Conservation (phyloP, 2,329 filamentous ascomycete genomes). For the Fulvia fulva region DNA sequence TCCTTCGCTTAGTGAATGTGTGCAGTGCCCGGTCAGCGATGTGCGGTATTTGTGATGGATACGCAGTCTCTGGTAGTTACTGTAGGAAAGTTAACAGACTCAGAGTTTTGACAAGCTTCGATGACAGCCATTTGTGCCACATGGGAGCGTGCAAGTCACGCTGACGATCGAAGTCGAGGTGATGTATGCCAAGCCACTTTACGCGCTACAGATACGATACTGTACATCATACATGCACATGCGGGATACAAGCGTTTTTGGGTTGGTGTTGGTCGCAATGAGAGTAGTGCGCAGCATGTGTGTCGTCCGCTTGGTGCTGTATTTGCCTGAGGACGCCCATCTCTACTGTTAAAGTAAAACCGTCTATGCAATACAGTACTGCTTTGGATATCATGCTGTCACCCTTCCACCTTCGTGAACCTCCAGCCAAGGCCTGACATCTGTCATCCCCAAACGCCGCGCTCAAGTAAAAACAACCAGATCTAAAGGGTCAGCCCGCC, state of each 20-base stretch:
- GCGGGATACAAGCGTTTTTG: neutral
- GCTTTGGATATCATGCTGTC: conserved; percentile 2
- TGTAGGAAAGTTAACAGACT: neutral
- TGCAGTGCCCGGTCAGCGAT: neutral
- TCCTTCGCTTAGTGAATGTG: neutral
- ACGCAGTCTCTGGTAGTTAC: neutral
- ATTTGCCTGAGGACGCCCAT: no score
- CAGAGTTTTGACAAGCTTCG: neutral
- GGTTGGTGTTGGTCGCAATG: no score
- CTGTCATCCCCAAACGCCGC: conserved; percentile 3
- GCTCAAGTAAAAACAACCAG: conserved; percentile 8
- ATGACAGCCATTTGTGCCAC: neutral
- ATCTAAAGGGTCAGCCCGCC: neutral
- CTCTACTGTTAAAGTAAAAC: neutral
- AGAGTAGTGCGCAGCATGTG: no score
- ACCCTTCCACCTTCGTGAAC: conserved; percentile 4
- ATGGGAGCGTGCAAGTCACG: neutral
- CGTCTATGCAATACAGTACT: neutral
- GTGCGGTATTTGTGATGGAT: neutral
- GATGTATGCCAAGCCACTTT: neutral
- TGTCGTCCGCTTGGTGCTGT: no score
- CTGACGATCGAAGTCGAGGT: neutral
- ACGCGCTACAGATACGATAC: neutral
- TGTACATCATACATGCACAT: no score
- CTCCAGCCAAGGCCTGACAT: conserved; percentile 2